Evolutionary conservation across 345 rosid species (phyloP).

Genomic region (Corchorus olitorius): DNA sequence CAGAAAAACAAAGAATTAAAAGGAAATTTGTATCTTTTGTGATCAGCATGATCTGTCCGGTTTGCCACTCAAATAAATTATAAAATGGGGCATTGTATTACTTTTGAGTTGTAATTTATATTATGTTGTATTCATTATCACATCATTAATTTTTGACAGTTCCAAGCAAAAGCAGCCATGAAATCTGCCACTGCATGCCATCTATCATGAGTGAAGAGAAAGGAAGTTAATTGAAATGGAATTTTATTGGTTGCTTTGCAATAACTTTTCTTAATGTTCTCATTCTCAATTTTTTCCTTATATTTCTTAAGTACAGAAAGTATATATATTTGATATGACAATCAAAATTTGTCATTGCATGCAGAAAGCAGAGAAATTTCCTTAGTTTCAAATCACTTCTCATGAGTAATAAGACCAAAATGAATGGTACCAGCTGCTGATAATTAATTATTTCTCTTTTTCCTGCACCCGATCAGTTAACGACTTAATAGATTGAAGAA

Average conservation of each 20-base stretch:
- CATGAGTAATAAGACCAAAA: background rate
- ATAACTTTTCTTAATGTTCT: background rate
- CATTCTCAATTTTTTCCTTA: background rate
- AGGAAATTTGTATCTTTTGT: background rate
- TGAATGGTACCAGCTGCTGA: background rate
- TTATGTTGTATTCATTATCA: slow-evolving; percentile 25
- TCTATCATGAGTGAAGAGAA: slow-evolving; percentile 28
- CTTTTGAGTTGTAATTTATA: slow-evolving; percentile 19
- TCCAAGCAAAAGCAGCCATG: slow-evolving; percentile 15
- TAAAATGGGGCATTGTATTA: background rate
- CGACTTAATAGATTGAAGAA: background rate
- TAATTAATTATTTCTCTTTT: background rate
- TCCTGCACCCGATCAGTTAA: background rate
- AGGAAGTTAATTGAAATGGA: slow-evolving; percentile 6
- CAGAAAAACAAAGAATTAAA: too few species aligned
- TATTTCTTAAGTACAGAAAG: background rate
- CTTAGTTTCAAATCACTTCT: background rate
- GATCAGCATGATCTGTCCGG: slow-evolving; percentile 15
- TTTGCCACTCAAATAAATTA: slow-evolving; percentile 27
- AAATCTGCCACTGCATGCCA: background rate
- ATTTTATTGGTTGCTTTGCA: slow-evolving; percentile 27
- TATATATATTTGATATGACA: background rate
- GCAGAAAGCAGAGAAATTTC: background rate
- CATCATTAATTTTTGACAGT: slow-evolving; percentile 24
- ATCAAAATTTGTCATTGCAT: background rate